phyloP scores from a whole-genome alignment of 805 yeast species.

The Wickerhamiella spandovensis region DNA sequence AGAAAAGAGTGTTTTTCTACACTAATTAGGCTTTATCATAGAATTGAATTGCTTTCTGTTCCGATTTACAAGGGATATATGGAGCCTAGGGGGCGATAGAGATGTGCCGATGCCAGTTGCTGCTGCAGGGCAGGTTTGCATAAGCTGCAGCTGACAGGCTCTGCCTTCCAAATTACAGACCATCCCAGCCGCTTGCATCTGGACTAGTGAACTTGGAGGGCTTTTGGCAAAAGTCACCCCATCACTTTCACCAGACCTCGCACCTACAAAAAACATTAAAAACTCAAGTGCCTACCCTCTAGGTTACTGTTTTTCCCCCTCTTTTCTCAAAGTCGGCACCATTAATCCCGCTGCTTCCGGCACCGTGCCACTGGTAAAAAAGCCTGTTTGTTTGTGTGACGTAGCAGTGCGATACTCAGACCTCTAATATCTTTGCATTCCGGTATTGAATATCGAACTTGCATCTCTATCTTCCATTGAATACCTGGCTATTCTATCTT shows the following conservation, averaged over 20 bases:
- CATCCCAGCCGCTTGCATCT: not conserved
- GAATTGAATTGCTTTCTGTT: not conserved
- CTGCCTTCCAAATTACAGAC: not conserved
- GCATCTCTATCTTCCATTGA: not conserved
- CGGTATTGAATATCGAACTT: not conserved
- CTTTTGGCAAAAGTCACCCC: not conserved
- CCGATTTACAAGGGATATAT: not conserved
- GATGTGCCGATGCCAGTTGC: not conserved
- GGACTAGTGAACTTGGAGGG: not conserved
- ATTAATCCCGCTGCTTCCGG: not conserved
- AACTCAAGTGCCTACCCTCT: not conserved
- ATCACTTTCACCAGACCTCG: not conserved
- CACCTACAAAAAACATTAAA: not conserved
- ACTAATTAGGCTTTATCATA: not conserved
- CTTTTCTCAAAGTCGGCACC: not conserved
- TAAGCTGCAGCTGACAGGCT: not conserved
- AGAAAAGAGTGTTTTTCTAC: no score
- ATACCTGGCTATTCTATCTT: not conserved
- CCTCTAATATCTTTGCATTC: not conserved
- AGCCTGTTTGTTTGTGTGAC: not conserved
- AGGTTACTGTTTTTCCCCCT: not conserved
- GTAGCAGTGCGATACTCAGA: not conserved
- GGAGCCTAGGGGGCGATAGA: not conserved
- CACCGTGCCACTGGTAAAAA: not conserved
- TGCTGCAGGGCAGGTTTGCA: not conserved